phyloP scores from a whole-genome alignment of 2,329 filamentous ascomycete species.

The Paecilomyces sp. region DNA sequence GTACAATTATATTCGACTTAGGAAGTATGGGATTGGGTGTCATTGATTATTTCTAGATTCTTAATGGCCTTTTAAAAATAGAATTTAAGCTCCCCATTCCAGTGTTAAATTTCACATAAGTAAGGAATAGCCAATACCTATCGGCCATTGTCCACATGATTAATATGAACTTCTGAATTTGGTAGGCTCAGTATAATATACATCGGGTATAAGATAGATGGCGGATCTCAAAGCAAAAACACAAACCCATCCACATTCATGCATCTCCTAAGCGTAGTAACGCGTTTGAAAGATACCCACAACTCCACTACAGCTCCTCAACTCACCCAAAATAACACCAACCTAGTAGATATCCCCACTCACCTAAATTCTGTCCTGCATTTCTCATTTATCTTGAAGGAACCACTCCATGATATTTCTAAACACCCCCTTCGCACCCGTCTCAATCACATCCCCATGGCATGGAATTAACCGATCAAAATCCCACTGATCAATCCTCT shows the following conservation, averaged over 20 bases:
- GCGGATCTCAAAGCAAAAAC: background rate
- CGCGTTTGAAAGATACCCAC: background rate
- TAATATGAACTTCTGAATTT: background rate
- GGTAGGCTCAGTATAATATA: background rate
- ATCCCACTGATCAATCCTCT: slow-evolving; percentile 69
- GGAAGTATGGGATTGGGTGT: slow-evolving; percentile 12
- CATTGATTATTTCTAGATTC: slow-evolving; percentile 4
- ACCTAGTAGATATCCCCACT: background rate
- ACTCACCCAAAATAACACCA: background rate
- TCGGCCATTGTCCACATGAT: background rate
- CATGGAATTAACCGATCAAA: slow-evolving; percentile 83
- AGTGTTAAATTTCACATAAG: background rate
- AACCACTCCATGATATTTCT: slow-evolving; percentile 79
- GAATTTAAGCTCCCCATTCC: background rate
- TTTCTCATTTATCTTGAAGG: slow-evolving; percentile 40
- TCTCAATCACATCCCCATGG: slow-evolving; percentile 84
- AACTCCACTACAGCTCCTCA: background rate
- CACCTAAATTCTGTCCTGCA: background rate
- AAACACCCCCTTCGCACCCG: slow-evolving; percentile 66
- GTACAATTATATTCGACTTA: slow-evolving; percentile 12
- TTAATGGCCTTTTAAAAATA: background rate
- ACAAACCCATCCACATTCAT: background rate
- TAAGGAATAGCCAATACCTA: background rate
- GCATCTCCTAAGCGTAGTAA: background rate
- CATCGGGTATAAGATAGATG: background rate